Conservation (phyloP, 148 eudicot species). For the Agrostemma githago region DNA sequence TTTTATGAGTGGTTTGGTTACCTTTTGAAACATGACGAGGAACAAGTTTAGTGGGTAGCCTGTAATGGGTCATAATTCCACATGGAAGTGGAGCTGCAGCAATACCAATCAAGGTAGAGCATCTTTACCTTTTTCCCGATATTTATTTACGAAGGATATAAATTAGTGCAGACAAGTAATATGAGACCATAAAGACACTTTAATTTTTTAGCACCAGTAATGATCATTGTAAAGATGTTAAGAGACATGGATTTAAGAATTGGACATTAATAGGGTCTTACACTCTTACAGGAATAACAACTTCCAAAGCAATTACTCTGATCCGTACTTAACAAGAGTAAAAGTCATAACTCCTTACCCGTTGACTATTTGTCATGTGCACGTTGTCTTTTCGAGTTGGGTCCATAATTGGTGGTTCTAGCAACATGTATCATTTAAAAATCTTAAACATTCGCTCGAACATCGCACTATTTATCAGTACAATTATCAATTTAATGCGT, state of each 20-base stretch:
- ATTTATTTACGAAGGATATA: constrained; percentile 13
- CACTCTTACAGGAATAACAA: background rate
- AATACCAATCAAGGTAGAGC: constrained; percentile 90
- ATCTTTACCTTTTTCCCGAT: constrained; percentile 85
- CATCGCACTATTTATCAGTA: constrained; percentile 69
- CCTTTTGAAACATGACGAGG: constrained; percentile 88
- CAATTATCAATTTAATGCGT: constrained; percentile 99
- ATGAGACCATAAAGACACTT: background rate
- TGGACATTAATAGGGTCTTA: background rate
- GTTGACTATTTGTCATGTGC: background rate
- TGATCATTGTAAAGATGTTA: background rate
- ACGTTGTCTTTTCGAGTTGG: background rate
- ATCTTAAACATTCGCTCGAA: background rate
- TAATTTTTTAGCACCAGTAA: constrained; percentile 1
- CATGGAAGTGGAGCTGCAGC: constrained; percentile 75
- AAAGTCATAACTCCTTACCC: background rate
- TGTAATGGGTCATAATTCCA: constrained; percentile 80
- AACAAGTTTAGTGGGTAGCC: constrained; percentile 70
- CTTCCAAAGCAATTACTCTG: background rate
- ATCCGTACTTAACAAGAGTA: background rate
- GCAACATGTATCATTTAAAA: background rate
- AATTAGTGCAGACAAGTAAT: background rate
- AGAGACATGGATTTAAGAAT: background rate
- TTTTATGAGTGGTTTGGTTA: constrained; percentile 22
- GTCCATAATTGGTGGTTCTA: background rate